These are phyloP conservation scores for Climacium dendroides DNA, from an alignment of 225 moss, liverwort and hornwort species.

Conservation along the genomic window DNA sequence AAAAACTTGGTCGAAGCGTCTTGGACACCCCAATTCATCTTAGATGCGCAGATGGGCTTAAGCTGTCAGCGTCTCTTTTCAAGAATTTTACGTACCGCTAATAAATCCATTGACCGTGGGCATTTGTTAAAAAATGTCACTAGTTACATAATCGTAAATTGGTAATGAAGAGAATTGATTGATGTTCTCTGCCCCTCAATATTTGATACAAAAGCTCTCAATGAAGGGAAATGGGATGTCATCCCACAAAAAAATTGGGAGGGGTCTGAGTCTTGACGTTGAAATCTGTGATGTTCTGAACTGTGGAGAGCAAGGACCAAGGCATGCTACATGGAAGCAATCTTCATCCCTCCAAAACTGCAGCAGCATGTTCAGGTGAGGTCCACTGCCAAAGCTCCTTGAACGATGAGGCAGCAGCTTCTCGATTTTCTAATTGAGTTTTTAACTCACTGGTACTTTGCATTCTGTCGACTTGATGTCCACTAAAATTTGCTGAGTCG, in stretches of 20 bases:
- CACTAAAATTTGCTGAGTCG: neutral
- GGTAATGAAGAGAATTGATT: neutral
- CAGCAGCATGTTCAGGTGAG: conserved; percentile 10
- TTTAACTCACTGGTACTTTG: neutral
- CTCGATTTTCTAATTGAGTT: neutral
- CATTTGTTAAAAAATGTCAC: neutral
- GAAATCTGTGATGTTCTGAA: neutral
- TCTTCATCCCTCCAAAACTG: conserved; percentile 15
- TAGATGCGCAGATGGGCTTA: neutral
- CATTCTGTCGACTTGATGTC: neutral
- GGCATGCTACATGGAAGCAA: neutral
- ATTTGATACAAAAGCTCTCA: neutral
- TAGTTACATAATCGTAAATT: neutral
- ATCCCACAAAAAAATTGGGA: neutral
- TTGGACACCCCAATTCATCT: neutral
- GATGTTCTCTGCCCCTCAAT: neutral
- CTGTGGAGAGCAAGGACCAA: neutral
- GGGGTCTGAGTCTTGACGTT: neutral
- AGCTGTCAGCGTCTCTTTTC: too few relatives aligned
- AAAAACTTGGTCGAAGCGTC: neutral
- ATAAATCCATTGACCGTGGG: neutral
- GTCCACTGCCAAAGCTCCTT: conserved; percentile 47
- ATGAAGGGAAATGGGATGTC: neutral
- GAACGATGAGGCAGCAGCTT: neutral
- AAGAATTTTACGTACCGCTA: neutral